Evolutionary conservation across 2,329 filamentous ascomycete species (phyloP), one percentile per base, ranked within the genome.

Genomic region (Paracorniculantispora psalliotae): DNA sequence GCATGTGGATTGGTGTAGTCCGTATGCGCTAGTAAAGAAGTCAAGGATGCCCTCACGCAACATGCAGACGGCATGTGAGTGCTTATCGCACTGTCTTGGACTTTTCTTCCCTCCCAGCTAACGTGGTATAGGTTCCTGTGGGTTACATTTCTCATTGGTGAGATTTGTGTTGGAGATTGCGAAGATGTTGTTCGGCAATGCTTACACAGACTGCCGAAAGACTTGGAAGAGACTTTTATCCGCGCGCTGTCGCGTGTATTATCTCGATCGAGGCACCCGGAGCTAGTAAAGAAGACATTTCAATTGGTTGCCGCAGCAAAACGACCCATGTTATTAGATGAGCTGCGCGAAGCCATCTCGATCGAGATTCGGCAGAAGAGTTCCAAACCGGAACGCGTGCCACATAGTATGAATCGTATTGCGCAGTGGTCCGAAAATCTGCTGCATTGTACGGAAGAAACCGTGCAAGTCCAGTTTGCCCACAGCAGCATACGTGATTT

Each of bases 81-180:
- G n/a, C n/a, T n/a, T n/a, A n/a, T n/a, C n/a, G n/a, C n/a, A n/a
- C n/a, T n/a, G n/a, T n/a, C n/a, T n/a, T n/a, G n/a, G n/a, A n/a
- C n/a, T n/a, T n/a, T n/a, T n/a, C n/a, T n/a, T n/a, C n/a, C n/a
- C n/a, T n/a, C n/a, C n/a, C n/a, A n/a, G n/a, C n/a, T n/a, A n/a
- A n/a, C n/a, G n/a, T n/a, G n/a, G n/a, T n/a, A n/a, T 10, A 75
- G 73, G 73, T 75, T 76, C 65, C 69, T 76, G 3, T 77, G 73
- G 73, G 72, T 74, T 21, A 65, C 63, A 17, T 72, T 72, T 37
- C 70, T 71, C 59, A 64, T 76, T 6, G 57, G 69, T 13, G 72
- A 75, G 43, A 65, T 76, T 7, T 72, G 72, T 50, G 56, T 62
- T 12, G 68, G 69, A 53, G 63, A n/a, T 44, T 62, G 61, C 41